These are phyloP conservation scores for Rheum nobile DNA, from an alignment of 148 eudicot genomes.

Conservation along the genomic window DNA sequence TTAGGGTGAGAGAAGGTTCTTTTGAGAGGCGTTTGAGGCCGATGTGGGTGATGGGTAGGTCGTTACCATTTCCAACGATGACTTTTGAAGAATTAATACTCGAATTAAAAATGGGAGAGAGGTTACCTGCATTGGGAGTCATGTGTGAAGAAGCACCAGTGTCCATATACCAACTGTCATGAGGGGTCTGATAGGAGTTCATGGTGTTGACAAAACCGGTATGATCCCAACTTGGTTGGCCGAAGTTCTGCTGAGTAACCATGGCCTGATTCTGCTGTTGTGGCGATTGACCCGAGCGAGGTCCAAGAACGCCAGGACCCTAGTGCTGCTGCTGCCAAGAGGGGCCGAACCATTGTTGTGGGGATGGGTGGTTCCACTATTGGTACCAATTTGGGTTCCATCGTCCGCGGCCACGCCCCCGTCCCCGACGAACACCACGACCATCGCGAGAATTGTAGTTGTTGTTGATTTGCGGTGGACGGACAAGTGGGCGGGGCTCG, in stretches of 20 bases:
- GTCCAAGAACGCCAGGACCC: no score
- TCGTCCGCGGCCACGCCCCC: no score
- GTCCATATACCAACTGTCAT: background rate
- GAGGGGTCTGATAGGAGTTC: background rate
- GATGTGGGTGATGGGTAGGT: background rate
- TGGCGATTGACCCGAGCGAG: no score
- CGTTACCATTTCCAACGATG: background rate
- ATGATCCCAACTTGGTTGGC: background rate
- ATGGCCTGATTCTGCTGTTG: background rate
- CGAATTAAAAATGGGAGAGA: background rate
- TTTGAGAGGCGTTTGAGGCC: background rate
- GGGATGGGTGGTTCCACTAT: no score
- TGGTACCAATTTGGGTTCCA: no score
- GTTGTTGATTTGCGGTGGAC: background rate
- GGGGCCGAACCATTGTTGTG: no score
- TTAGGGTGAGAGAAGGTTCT: no score
- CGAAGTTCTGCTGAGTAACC: background rate
- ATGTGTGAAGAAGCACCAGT: constrained; percentile 2
- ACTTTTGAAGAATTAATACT: background rate
- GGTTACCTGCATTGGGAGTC: background rate
- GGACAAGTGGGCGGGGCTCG: background rate
- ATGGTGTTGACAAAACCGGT: background rate
- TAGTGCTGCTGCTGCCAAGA: no score
- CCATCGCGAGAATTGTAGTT: no score
- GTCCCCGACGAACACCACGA: no score